A percentile compares a stretch with the other conserved stretches of the same genome.
Evolutionary conservation across 2,329 filamentous ascomycete species (phyloP).

Genomic region (Phyllosticta citrichinensis): DNA sequence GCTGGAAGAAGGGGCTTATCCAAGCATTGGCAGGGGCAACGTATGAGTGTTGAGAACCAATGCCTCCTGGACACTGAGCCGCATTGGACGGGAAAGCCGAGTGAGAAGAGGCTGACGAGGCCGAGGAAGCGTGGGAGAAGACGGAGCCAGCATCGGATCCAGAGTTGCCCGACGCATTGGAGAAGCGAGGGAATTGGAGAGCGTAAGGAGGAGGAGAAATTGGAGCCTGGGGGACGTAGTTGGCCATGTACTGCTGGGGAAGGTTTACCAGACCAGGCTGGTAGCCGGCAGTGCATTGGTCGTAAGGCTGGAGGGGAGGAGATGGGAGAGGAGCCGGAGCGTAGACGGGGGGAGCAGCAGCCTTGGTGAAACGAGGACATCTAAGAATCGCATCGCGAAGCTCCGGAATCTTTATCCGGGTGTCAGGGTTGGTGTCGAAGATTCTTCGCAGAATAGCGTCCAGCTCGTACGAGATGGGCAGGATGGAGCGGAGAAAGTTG

Average conservation of each 20-base stretch:
- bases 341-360: conserved; percentile 31
- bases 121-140: conserved; percentile 30
- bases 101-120: conserved; percentile 11
- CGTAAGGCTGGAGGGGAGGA: conserved; percentile 33
- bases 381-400: conserved; percentile 65
- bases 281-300: conserved; percentile 17
- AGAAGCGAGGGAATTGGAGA: conserved; percentile 16
- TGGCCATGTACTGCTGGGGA: conserved; percentile 20
- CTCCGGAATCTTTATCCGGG: conserved; percentile 72
- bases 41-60: conserved; percentile 23
- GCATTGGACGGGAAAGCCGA: conserved; percentile 1
- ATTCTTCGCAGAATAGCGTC: conserved; percentile 79
- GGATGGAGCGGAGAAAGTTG: conserved; percentile 83
- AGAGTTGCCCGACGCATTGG: conserved; percentile 27
- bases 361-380: conserved; percentile 61
- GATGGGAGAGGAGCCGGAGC: conserved; percentile 33
- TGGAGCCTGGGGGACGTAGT: conserved; percentile 22
- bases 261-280: conserved; percentile 19
- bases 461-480: conserved; percentile 81
- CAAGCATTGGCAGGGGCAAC: conserved; percentile 28
- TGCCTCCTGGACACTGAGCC: conserved; percentile 4
- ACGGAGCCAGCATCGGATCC: conserved; percentile 31
- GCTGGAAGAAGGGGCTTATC: conserved; percentile 31
- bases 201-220: conserved; percentile 18
- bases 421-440: conserved; percentile 75